Conservation (phyloP, 768 basidiomycete species). For the Psilocybe tampanensis region DNA sequence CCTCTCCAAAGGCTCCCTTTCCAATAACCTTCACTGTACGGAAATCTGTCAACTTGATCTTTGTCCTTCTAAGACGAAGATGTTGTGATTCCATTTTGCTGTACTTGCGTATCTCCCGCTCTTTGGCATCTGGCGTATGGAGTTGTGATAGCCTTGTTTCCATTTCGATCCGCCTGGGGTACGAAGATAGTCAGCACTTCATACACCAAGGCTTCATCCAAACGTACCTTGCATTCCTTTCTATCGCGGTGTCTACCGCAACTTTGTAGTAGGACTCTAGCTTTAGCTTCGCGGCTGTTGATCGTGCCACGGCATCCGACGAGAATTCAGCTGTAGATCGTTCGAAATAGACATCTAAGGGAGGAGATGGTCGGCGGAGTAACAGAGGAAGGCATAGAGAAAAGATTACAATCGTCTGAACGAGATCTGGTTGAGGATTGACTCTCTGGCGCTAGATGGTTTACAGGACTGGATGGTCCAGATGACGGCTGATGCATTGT, state of each 20-base stretch:
- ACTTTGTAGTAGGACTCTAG: slow-evolving; percentile 98
- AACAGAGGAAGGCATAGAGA: background rate
- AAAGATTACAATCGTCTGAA: slow-evolving; percentile 46
- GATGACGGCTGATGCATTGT: slow-evolving; percentile 40
- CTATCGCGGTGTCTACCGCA: slow-evolving; percentile 95
- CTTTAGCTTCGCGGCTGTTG: slow-evolving; percentile 94
- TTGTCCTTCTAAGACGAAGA: slow-evolving; percentile 89
- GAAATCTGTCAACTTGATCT: slow-evolving; percentile 93
- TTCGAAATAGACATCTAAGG: slow-evolving; percentile 94
- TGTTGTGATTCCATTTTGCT: slow-evolving; percentile 88
- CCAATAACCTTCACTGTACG: slow-evolving; percentile 97
- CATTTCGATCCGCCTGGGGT: slow-evolving; percentile 79
- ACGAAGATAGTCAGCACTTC: background rate
- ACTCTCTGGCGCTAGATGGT: slow-evolving; percentile 37
- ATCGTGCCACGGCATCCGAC: slow-evolving; percentile 83
- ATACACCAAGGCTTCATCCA: background rate
- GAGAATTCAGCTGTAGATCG: slow-evolving; percentile 82
- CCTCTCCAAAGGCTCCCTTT: slow-evolving; percentile 98
- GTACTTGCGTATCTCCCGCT: slow-evolving; percentile 84
- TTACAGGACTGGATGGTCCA: slow-evolving; percentile 39
- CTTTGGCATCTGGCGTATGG: slow-evolving; percentile 79
- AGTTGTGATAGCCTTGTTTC: slow-evolving; percentile 83
- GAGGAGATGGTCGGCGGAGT: slow-evolving; percentile 11
- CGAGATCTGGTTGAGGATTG: slow-evolving; percentile 38
- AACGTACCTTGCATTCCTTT: slow-evolving; percentile 84